Percentiles rank a stretch among this genome's conserved stretches.
Evolutionary conservation across 2,329 filamentous ascomycete species (phyloP).

Genomic region (Proliferodiscus dingleyae): DNA sequence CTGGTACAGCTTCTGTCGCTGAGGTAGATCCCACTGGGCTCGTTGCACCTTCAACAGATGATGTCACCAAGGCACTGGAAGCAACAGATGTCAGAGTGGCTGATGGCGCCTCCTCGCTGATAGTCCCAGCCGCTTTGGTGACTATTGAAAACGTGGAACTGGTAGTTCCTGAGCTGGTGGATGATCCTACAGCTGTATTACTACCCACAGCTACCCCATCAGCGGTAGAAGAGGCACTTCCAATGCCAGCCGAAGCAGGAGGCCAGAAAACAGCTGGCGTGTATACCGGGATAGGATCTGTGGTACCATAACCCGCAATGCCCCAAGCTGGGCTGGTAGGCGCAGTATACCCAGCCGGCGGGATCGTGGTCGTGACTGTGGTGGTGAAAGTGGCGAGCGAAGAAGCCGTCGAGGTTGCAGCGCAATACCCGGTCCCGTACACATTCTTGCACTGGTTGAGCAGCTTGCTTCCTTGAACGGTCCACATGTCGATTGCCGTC

Average conservation of each 20-base stretch:
- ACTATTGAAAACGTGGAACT: not conserved
- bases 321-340: slow-evolving; percentile 32
- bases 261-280: slow-evolving; percentile 32
- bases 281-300: slow-evolving; percentile 25
- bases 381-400: slow-evolving; percentile 27
- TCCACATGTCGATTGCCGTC: slow-evolving; percentile 34
- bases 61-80: too few relatives aligned
- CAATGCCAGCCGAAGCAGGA: not conserved
- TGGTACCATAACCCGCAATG: slow-evolving; percentile 31
- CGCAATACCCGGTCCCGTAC: slow-evolving; percentile 31
- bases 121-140: not conserved
- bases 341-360: slow-evolving; percentile 27
- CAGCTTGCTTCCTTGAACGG: slow-evolving; percentile 21
- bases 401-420: slow-evolving; percentile 19
- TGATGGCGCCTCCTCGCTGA: not conserved
- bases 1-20: too few relatives aligned
- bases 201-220: not conserved
- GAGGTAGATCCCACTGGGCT: too few relatives aligned
- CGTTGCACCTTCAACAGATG: too few relatives aligned
- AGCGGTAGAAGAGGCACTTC: not conserved
- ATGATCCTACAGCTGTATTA: not conserved
- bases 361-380: slow-evolving; percentile 4
- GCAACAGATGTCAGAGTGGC: too few relatives aligned
- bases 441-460: slow-evolving; percentile 34
- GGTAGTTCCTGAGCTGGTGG: not conserved